phyloP scores from a whole-genome alignment of 2,329 filamentous ascomycete species.

The Ophiostoma australiae region DNA sequence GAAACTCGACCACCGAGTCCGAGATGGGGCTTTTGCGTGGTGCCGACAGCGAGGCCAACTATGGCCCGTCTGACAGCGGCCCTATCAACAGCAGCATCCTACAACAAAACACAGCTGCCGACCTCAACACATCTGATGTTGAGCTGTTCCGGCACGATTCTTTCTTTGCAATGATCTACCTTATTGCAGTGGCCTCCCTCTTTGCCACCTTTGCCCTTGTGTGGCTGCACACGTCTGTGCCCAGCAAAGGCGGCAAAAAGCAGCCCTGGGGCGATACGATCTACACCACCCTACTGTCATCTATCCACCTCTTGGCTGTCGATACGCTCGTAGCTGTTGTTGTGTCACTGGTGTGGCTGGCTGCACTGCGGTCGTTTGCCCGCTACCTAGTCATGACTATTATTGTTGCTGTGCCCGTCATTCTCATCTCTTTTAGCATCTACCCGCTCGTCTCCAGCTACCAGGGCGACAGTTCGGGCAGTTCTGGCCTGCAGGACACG shows the following conservation, averaged over 20 bases:
- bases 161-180: constrained; percentile 86
- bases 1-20: constrained; percentile 44
- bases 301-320: constrained; percentile 81
- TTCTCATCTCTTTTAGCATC: constrained; percentile 82
- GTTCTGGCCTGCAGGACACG: constrained; percentile 71
- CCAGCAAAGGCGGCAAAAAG: constrained; percentile 42
- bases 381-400: constrained; percentile 76
- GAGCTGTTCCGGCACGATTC: constrained; percentile 78
- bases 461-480: constrained; percentile 68
- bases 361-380: constrained; percentile 80
- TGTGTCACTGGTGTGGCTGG: constrained; percentile 86
- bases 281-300: constrained; percentile 80
- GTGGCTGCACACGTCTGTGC: constrained; percentile 76
- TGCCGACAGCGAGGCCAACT: constrained; percentile 35
- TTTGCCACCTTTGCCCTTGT: constrained; percentile 86
- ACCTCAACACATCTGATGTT: constrained; percentile 53
- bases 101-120: constrained; percentile 31
- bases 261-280: constrained; percentile 84
- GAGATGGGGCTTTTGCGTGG: constrained; percentile 42
- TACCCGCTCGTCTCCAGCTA: constrained; percentile 91
- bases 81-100: constrained; percentile 34
- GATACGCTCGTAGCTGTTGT: constrained; percentile 88
- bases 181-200: constrained; percentile 77
- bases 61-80: constrained; percentile 40
- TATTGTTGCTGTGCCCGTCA: constrained; percentile 75